Base-by-base conservation (phyloP, 2,329 filamentous ascomycete genomes). In the Xenosphaeropsis pyriputrescens region DNA sequence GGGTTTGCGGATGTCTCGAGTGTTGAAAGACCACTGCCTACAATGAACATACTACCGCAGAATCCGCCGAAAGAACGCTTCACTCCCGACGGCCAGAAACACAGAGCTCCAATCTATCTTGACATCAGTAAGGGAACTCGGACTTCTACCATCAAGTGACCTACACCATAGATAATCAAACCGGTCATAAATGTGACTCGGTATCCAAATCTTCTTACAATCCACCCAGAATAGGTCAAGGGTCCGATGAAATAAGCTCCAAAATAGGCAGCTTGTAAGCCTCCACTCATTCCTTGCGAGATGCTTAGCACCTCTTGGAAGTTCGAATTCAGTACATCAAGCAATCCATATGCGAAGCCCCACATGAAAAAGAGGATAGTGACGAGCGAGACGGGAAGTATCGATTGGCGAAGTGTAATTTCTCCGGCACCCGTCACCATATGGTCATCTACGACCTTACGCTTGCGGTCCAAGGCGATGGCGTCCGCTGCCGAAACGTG, bases 1-100 rank as follows among this genome's bases (percentile, higher is more conserved):
- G 80, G 78, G 54, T 86, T 84, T 7, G 81, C 81, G 1, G 78
- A 77, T 0, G 80, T 84, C 58, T 86, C 81, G 15, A 86, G 71
- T 0, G 80, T 79, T 1, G 75, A 75, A 0, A 85, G 64, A 3
- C 79, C 80, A 41, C 74, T 78, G 19, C 79, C 81, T 42, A 85
- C 78, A 43, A 85, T 70, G 56, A 85, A 83, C 18, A 41, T 37
- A 15, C 30, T 38, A 3, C 29, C 41, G n/a, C 41, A 43, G 36
- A 43, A 43, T 11, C 41, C 41, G 12, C 29, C 39, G 34, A 40
- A 43, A 26, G 22, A 26, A 5, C 67, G 57, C 46, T 70, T 60
- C 16, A 70, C 54, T 19, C 61, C 66, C 1, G 65, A 64, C 2
- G 68, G 68, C 22, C 22, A 26, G 22, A 26, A 26, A 9, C 22